Evolutionary conservation across 208 protist genomes (phyloP).

Genomic region (Porcisia hertigi): DNA sequence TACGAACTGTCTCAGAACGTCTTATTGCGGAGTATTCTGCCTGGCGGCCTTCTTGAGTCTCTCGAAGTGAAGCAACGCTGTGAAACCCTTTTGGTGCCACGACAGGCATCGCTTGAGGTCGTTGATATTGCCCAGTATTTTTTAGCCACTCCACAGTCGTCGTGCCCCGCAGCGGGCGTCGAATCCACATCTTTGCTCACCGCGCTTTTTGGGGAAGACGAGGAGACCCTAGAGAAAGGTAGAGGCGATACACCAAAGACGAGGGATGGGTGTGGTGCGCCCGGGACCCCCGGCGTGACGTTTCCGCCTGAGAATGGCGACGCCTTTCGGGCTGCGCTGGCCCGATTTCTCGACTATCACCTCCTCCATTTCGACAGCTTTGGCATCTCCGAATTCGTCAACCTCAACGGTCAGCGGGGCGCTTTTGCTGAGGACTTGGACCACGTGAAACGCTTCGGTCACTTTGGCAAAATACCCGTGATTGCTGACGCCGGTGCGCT

Average conservation of each 20-base stretch:
- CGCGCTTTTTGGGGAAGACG: constrained; percentile 12
- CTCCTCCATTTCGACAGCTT: constrained; percentile 57
- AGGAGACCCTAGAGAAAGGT: background rate
- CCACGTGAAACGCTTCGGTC: constrained; percentile 49
- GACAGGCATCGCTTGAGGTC: constrained; percentile 40
- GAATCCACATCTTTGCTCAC: background rate
- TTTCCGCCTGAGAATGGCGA: constrained; percentile 16
- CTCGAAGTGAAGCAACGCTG: constrained; percentile 27
- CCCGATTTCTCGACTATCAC: constrained; percentile 64
- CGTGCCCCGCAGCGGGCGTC: background rate
- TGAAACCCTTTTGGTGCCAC: constrained; percentile 61
- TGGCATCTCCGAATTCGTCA: constrained; percentile 57
- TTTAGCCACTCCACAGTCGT: constrained; percentile 10
- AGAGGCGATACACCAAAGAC: too few relatives aligned
- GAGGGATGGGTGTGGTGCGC: background rate
- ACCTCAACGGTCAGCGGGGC: constrained; percentile 58
- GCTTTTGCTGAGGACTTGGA: constrained; percentile 62
- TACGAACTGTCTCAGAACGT: constrained; percentile 52
- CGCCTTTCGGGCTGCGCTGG: constrained; percentile 28
- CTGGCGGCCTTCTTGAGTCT: constrained; percentile 44
- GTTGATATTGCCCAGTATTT: constrained; percentile 35
- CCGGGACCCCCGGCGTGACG: background rate
- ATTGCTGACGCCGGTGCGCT: constrained; percentile 47
- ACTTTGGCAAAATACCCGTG: constrained; percentile 37
- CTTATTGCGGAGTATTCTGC: constrained; percentile 48